Base-by-base conservation (phyloP, 257 asterid genomes). In the Coffea canephora region DNA sequence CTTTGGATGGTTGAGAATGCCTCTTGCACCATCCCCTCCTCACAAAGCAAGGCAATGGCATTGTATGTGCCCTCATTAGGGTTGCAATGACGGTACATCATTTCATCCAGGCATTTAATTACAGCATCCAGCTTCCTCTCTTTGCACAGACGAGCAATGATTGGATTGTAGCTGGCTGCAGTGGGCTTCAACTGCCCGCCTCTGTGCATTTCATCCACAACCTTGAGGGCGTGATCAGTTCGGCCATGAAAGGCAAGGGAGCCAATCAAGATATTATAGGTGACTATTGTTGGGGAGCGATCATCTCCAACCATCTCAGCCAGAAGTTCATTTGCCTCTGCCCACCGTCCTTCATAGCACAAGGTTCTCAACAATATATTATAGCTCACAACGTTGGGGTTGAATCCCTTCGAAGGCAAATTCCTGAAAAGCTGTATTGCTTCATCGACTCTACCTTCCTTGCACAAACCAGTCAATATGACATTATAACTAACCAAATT, bases 401-500 rank as follows among this genome's bases (percentile, higher is more conserved):
- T 79, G 75, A 91, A 91, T 73, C 99, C 99, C 82, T 83, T 90
- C 0, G 49, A 77, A 0, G 97, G 96, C 84, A 92, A 82, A 81
- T 90, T 88, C 82, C 96, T 88, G 19, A 91, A 90, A 31, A 95
- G 89, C 46, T 78, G 79, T 62, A 91, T 84, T 15, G 99, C 99
- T 76, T 95, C 99, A 71, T 91, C 97, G 36, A 92, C 82, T 80
- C 97, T 81, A 45, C 81, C 90, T 78, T 95, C 97, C 85, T 91
- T 93, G 84, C 98, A 91, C 80, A 93, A 82, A 34, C 98, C 98
- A 12, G 95, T 95, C 78, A 95, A 75, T 12, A 95, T 80, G 27
- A 93, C 98, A 79, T 95, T 93, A 73, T 91, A 93, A 79, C 98
- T 88, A 77, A 91, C 97, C 84, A 93, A 82, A 89, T 95, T 95